phyloP scores from a whole-genome alignment of 2,329 filamentous ascomycete species.

The Aspergillus quadrilineatus region DNA sequence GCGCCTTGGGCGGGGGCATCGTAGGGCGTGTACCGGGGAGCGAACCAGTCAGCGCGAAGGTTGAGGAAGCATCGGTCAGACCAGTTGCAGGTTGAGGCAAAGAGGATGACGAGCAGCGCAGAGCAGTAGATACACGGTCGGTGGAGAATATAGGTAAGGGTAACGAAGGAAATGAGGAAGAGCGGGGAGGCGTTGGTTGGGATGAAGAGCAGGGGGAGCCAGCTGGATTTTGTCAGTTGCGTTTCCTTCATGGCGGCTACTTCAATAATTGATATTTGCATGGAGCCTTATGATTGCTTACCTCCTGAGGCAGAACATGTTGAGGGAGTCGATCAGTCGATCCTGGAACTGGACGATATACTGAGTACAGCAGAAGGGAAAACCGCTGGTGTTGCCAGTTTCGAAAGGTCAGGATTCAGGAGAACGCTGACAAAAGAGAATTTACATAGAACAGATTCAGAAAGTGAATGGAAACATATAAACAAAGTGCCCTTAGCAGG shows the following conservation, averaged over 20 bases:
- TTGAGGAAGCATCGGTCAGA: conserved; percentile 91
- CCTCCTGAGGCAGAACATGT: conserved; percentile 69
- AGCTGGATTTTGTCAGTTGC: conserved; percentile 51
- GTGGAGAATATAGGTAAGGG: conserved; percentile 93
- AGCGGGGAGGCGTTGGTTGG: conserved; percentile 80
- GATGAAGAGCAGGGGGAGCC: conserved; percentile 84
- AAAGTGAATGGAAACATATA: background rate
- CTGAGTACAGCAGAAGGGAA: conserved; percentile 6
- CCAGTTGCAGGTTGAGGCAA: conserved; percentile 88
- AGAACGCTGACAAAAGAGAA: background rate
- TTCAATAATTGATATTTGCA: background rate
- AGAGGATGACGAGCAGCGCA: conserved; percentile 89
- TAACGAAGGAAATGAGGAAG: conserved; percentile 85
- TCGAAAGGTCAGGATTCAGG: background rate
- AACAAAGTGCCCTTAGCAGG: background rate
- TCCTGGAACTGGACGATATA: conserved; percentile 3
- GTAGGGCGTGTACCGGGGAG: conserved; percentile 61
- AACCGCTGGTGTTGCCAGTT: background rate
- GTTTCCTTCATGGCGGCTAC: background rate
- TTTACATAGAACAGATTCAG: background rate
- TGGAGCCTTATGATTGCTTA: conserved; percentile 33
- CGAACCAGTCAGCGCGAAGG: conserved; percentile 88
- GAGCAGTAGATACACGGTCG: conserved; percentile 98
- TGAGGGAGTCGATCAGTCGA: conserved; percentile 11
- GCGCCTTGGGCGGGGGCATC: conserved; percentile 20